Percentiles rank a stretch among this genome's conserved stretches.
Evolutionary conservation across 1,284 basidiomycete genomes (phyloP).

Genomic region (Peniophora sp.): DNA sequence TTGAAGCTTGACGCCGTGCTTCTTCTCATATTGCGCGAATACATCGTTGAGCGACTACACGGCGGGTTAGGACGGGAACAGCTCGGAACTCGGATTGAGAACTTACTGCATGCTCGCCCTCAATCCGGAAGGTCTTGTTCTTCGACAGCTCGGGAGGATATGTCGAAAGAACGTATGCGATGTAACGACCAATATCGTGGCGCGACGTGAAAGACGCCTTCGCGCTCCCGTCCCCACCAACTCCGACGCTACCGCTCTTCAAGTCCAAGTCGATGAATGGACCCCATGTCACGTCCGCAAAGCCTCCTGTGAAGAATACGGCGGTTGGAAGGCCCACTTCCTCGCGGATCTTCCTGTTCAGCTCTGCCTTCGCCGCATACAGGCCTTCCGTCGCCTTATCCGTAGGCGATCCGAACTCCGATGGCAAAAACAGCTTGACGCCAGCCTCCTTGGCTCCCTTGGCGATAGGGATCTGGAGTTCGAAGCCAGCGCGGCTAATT

Average conservation of each 20-base stretch:
- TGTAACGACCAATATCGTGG: slow-evolving; percentile 25
- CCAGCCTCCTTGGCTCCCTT: slow-evolving; percentile 28
- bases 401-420: slow-evolving; percentile 25
- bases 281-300: slow-evolving; percentile 8
- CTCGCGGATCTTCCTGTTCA: slow-evolving; percentile 20
- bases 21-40: slow-evolving; percentile 7
- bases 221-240: slow-evolving; percentile 24
- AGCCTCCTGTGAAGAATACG: slow-evolving; percentile 23
- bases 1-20: slow-evolving; percentile 10
- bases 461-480: slow-evolving; percentile 22
- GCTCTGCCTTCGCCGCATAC: slow-evolving; percentile 6
- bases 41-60: slow-evolving; percentile 12
- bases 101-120: slow-evolving; percentile 25
- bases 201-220: slow-evolving; percentile 23
- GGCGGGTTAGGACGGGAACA: not conserved
- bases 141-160: slow-evolving; percentile 21
- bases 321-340: slow-evolving; percentile 22
- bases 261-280: slow-evolving; percentile 13
- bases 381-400: slow-evolving; percentile 17
- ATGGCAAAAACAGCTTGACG: slow-evolving; percentile 31
- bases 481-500: slow-evolving; percentile 18
- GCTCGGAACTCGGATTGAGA: not conserved
- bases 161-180: slow-evolving; percentile 26
- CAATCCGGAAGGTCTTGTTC: slow-evolving; percentile 24
- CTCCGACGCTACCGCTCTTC: slow-evolving; percentile 21